Evolutionary conservation across 805 yeast species (phyloP).

Genomic region (Candida lessepsii): DNA sequence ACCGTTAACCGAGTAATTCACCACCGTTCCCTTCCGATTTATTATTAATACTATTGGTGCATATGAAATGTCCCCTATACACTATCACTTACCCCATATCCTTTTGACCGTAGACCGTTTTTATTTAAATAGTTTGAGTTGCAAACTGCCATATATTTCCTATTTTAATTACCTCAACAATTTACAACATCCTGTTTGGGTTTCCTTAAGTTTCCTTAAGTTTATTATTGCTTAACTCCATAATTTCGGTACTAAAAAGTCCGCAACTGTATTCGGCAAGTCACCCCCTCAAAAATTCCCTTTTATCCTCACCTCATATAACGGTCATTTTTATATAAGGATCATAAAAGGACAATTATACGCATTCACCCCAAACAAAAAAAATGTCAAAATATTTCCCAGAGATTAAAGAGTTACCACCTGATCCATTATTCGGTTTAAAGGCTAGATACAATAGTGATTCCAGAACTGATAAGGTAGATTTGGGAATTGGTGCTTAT

Average conservation of each 20-base stretch:
- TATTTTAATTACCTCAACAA: neutral
- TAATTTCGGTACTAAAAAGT: slow-evolving; percentile 1
- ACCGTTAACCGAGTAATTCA: slow-evolving; percentile 5
- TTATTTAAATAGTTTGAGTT: neutral
- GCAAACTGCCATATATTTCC: neutral
- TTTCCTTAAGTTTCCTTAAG: neutral
- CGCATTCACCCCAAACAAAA: neutral
- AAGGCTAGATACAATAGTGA: slow-evolving; percentile 66
- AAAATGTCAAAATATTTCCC: slow-evolving; percentile 42
- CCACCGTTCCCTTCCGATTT: neutral
- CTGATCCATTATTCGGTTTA: slow-evolving; percentile 84
- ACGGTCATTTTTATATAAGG: neutral
- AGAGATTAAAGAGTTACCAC: slow-evolving; percentile 63
- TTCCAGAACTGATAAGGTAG: slow-evolving; percentile 65
- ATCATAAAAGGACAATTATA: too few species aligned
- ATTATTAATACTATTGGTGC: neutral
- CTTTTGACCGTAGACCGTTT: neutral
- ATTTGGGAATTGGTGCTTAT: slow-evolving; percentile 82
- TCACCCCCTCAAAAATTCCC: slow-evolving; percentile 2
- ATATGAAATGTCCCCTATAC: slow-evolving; percentile 7
- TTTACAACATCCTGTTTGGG: neutral
- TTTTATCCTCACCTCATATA: slow-evolving; percentile 7
- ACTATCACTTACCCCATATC: slow-evolving; percentile 4
- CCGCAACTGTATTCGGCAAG: slow-evolving; percentile 9
- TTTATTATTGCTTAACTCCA: slow-evolving; percentile 3